phyloP scores from a whole-genome alignment of 371 early-diverging fungal species.

The Blyttiomyces sp. region DNA sequence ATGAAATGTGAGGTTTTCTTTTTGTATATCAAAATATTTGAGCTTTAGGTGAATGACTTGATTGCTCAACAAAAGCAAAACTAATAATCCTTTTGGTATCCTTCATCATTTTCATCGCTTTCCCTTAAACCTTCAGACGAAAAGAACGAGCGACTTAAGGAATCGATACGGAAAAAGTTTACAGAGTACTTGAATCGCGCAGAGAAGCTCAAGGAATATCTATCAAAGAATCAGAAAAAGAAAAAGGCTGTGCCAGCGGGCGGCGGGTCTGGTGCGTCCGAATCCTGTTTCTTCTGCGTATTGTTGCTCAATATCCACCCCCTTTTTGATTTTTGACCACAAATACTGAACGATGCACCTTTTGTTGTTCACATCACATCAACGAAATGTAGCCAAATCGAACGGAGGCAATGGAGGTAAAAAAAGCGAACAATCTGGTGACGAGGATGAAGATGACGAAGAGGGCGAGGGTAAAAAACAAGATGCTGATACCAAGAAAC shows the following conservation, averaged over 20 bases:
- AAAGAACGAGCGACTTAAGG: constrained; percentile 84
- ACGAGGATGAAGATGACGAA: constrained; percentile 41
- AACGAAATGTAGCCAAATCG: neutral
- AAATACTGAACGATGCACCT: too few relatives aligned
- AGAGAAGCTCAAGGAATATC: constrained; percentile 85
- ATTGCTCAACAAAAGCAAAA: too few relatives aligned
- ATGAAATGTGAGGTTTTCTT: constrained; percentile 94
- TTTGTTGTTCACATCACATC: too few relatives aligned
- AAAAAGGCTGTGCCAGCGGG: constrained; percentile 51
- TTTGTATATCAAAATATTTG: too few relatives aligned
- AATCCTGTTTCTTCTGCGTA: too few relatives aligned
- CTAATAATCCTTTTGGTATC: too few relatives aligned
- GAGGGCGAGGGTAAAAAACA: constrained; percentile 63
- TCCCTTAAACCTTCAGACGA: too few relatives aligned
- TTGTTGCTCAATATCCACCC: neutral
- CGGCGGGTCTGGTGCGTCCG: constrained; percentile 13
- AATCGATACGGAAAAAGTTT: constrained; percentile 84
- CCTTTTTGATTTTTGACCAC: neutral
- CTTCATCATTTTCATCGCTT: too few relatives aligned
- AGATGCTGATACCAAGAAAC: constrained; percentile 89
- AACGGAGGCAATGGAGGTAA: constrained; percentile 4
- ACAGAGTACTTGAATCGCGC: constrained; percentile 92
- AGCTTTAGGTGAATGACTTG: too few relatives aligned
- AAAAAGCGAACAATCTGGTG: constrained; percentile 24
- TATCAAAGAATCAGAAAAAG: constrained; percentile 66